Evolutionary conservation across 108 stramenopile species (phyloP), one percentile per base, ranked within the genome.

Genomic region (Fragilaria radians): DNA sequence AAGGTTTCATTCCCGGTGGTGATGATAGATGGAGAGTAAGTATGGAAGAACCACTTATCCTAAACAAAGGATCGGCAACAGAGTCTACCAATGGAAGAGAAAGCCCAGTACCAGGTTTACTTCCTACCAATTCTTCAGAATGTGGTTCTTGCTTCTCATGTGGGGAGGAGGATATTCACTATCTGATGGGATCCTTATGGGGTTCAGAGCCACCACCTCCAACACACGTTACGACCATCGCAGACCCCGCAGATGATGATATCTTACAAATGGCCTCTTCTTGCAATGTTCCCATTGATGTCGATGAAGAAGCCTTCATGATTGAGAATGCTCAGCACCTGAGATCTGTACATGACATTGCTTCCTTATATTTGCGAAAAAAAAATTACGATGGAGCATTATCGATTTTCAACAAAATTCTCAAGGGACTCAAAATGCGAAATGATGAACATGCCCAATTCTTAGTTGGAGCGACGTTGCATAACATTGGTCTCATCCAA

Each of bases 271-370:
- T 77, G 17, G 73, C 69, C 2, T 65, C 72, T 7, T 57, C 46
- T 21, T 74, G 68, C 54, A 63, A 61, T 23, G 68, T 81, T 25
- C 80, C 80, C 26, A 66, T 81, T 32, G 80, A 81, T 67, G 26
- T 81, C 42, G 80, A 81, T 30, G 80, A 81, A 61, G 76, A 76
- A 48, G 65, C 80, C 0, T 81, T 81, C 57, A 71, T 76, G 32
- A 71, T 81, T 54, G 36, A 59, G 27, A 62, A 52, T 26, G 64
- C 72, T 3, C 60, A 48, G 17, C 80, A 81, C 50, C 59, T 77
- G 55, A 57, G 50, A 25, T 67, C 76, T 3, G 62, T 81, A 24
- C 76, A 74, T 28, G 72, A 76, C 11, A 36, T 74, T 32, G 57
- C 67, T 0, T 57, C 61, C 57, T 57, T 73, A 7, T 63, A 67